phyloP scores from a whole-genome alignment of 2,329 filamentous ascomycete species.

The Drechslerella coelobrocha region DNA sequence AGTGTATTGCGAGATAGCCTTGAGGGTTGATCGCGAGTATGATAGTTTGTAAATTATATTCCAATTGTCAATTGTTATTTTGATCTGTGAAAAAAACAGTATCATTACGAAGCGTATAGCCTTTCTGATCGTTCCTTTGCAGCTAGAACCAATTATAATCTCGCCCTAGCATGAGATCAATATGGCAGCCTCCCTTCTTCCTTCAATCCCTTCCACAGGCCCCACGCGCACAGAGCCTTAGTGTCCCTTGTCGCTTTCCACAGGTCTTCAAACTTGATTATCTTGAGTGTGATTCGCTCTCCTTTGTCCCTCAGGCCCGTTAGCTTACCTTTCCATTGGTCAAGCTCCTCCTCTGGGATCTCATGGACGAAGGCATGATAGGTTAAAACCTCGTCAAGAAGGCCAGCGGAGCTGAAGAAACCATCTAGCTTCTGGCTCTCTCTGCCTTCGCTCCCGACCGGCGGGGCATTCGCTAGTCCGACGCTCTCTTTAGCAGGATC shows the following conservation, averaged over 20 bases:
- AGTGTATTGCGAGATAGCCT: too few relatives aligned
- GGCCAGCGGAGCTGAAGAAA: constrained; percentile 36
- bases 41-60: too few relatives aligned
- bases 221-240: constrained; percentile 68
- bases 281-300: constrained; percentile 69
- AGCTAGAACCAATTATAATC: too few relatives aligned
- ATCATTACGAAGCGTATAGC: too few relatives aligned
- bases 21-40: too few relatives aligned
- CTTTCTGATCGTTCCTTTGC: too few relatives aligned
- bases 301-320: constrained; percentile 67
- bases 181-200: constrained; percentile 59
- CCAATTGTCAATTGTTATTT: too few relatives aligned
- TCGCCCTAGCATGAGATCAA: too few relatives aligned
- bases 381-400: constrained; percentile 66
- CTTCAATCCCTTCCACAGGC: constrained; percentile 66
- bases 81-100: too few relatives aligned
- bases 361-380: constrained; percentile 67
- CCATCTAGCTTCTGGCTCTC: constrained; percentile 25
- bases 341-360: constrained; percentile 63
- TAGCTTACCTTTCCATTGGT: constrained; percentile 66
- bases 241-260: constrained; percentile 68
- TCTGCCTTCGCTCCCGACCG: background rate
- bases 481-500: constrained; percentile 23
- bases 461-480: constrained; percentile 32
- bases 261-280: constrained; percentile 66